These are phyloP conservation scores for Wallacemonas sp. DNA, from an alignment of 208 protist species.

Conservation along the genomic window DNA sequence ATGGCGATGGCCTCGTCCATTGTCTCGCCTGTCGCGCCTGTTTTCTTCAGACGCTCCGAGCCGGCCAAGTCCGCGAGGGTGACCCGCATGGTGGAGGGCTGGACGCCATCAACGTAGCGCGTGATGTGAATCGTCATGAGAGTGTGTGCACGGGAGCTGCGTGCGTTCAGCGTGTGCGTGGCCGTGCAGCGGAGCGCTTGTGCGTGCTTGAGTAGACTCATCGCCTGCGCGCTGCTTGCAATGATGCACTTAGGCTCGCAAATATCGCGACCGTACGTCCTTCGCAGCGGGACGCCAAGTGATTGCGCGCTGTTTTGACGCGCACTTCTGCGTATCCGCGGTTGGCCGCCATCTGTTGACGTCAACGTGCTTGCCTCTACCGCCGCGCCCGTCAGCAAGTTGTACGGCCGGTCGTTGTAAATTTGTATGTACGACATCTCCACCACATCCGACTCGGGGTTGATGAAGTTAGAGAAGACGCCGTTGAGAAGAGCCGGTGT, in stretches of 20 bases:
- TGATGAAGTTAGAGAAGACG: slow-evolving; percentile 42
- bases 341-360: too few species aligned
- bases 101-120: slow-evolving; percentile 50
- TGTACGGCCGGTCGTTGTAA: slow-evolving; percentile 71
- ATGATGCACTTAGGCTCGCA: slow-evolving; percentile 55
- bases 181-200: slow-evolving; percentile 42
- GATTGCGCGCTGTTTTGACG: slow-evolving; percentile 10
- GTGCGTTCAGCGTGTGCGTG: slow-evolving; percentile 54
- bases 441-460: slow-evolving; percentile 50
- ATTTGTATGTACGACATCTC: slow-evolving; percentile 83
- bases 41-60: slow-evolving; percentile 86
- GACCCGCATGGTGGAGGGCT: slow-evolving; percentile 45
- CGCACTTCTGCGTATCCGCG: too few species aligned
- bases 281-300: slow-evolving; percentile 20
- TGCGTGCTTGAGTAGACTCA: slow-evolving; percentile 26
- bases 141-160: slow-evolving; percentile 64
- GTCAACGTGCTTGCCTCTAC: slow-evolving; percentile 16
- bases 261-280: slow-evolving; percentile 27
- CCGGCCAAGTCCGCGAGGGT: slow-evolving; percentile 94
- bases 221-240: slow-evolving; percentile 30
- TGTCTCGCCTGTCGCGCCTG: slow-evolving; percentile 65
- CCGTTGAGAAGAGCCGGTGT: slow-evolving; percentile 39
- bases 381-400: slow-evolving; percentile 36
- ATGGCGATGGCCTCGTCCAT: slow-evolving; percentile 90
- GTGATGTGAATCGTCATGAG: slow-evolving; percentile 72